A percentile compares a stretch with the other conserved stretches of the same genome.
Conservation (phyloP, 192 early-diverging fungal species). For the Coemansia sp. region DNA sequence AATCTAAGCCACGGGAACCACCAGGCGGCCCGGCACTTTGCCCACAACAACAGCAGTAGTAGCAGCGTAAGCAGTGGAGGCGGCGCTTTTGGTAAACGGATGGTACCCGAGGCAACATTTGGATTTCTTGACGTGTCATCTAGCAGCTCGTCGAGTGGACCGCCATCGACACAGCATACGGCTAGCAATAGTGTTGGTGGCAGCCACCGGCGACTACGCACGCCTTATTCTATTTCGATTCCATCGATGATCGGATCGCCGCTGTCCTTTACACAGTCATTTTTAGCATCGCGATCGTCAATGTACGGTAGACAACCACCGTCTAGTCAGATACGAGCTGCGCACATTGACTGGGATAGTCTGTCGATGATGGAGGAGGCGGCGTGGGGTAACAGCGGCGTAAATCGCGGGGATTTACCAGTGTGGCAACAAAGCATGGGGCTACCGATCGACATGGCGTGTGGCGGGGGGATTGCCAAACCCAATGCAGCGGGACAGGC, state of each 20-base stretch:
- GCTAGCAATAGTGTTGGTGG: slow-evolving; percentile 16
- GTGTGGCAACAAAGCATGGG: slow-evolving; percentile 38
- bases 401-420: slow-evolving; percentile 31
- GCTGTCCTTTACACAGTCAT: slow-evolving; percentile 54
- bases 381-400: slow-evolving; percentile 13
- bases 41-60: slow-evolving; percentile 1
- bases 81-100: slow-evolving; percentile 15
- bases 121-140: slow-evolving; percentile 36
- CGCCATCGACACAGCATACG: slow-evolving; percentile 17
- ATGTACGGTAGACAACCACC: slow-evolving; percentile 54
- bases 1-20: slow-evolving; percentile 6
- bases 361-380: slow-evolving; percentile 52
- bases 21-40: slow-evolving; percentile 2
- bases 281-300: slow-evolving; percentile 54
- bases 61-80: slow-evolving; percentile 19
- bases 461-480: slow-evolving; percentile 3
- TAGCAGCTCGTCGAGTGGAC: slow-evolving; percentile 34
- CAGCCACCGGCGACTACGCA: slow-evolving; percentile 37
- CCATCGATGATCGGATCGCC: slow-evolving; percentile 55
- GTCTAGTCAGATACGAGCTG: slow-evolving; percentile 56
- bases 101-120: slow-evolving; percentile 15
- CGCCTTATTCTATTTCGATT: slow-evolving; percentile 53
- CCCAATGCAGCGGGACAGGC: slow-evolving; percentile 3
- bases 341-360: slow-evolving; percentile 57
- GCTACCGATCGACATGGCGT: slow-evolving; percentile 25